Conservation (phyloP, 2,329 filamentous ascomycete genomes). For the Orbilia javanica region DNA sequence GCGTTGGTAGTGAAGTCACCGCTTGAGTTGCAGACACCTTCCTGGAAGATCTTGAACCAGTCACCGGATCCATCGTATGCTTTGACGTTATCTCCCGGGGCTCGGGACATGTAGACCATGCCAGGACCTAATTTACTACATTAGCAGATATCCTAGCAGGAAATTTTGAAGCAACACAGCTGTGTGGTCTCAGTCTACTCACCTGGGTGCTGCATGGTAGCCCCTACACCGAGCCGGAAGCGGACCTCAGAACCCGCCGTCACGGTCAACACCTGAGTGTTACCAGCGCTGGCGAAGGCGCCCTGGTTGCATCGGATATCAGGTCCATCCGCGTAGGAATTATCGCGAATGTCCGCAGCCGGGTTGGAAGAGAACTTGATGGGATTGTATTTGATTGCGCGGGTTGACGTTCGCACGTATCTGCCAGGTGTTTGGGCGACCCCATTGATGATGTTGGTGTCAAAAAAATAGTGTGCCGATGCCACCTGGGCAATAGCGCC, state of each 20-base stretch:
- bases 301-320: constrained; percentile 63
- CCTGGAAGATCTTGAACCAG: constrained; percentile 67
- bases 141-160: too few species aligned
- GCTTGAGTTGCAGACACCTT: constrained; percentile 57
- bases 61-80: constrained; percentile 66
- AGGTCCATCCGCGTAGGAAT: constrained; percentile 59
- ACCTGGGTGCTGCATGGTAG: constrained; percentile 40
- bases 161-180: too few species aligned
- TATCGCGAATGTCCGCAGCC: constrained; percentile 28
- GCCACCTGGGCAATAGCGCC: constrained; percentile 60
- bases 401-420: constrained; percentile 62
- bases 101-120: constrained; percentile 66
- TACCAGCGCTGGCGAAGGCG: constrained; percentile 58
- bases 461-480: constrained; percentile 63
- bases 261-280: constrained; percentile 17
- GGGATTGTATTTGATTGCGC: constrained; percentile 61
- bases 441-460: constrained; percentile 61
- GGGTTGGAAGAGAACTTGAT: constrained; percentile 61
- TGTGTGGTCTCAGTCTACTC: too few species aligned
- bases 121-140: too few species aligned
- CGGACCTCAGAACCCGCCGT: constrained; percentile 22
- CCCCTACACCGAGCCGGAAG: constrained; percentile 24
- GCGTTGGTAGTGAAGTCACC: constrained; percentile 21
- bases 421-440: constrained; percentile 47
- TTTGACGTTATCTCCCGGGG: constrained; percentile 63